Evolutionary conservation across 768 basidiomycete genomes (phyloP).

Genomic region (Mycena amicta): DNA sequence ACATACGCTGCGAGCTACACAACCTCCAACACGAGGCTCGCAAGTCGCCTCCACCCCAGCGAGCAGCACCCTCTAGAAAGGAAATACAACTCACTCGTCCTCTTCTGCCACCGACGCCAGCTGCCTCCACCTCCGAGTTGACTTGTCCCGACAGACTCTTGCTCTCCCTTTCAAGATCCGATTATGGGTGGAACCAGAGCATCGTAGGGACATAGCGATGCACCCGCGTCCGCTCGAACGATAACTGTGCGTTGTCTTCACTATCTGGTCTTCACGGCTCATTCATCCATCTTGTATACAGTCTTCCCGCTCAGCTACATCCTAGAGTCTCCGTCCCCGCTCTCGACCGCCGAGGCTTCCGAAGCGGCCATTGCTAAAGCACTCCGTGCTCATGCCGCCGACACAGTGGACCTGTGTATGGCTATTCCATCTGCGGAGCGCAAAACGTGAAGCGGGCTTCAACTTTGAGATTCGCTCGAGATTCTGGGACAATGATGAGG

Average conservation of each 20-base stretch:
- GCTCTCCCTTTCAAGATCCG: constrained; percentile 73
- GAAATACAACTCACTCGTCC: constrained; percentile 22
- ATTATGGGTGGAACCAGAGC: constrained; percentile 66
- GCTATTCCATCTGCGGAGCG: constrained; percentile 39
- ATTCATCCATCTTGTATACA: constrained; percentile 36
- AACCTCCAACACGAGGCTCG: too few relatives aligned
- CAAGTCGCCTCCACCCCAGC: constrained; percentile 36
- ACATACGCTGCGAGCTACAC: too few relatives aligned
- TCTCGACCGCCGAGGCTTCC: constrained; percentile 29
- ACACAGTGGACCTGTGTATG: constrained; percentile 63
- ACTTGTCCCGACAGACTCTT: too few relatives aligned
- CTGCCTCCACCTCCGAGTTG: constrained; percentile 24
- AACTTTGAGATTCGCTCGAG: constrained; percentile 26
- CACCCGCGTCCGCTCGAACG: constrained; percentile 21
- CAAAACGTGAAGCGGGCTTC: constrained; percentile 12
- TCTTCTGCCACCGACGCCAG: not conserved
- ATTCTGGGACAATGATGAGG: constrained; percentile 34
- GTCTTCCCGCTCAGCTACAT: constrained; percentile 65
- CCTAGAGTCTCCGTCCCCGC: constrained; percentile 34
- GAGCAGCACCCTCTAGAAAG: not conserved
- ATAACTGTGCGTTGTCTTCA: constrained; percentile 50
- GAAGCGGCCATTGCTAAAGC: constrained; percentile 61
- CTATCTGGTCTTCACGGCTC: constrained; percentile 3
- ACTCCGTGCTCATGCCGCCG: constrained; percentile 50
- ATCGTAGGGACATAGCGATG: constrained; percentile 51